Base-by-base conservation (phyloP, 495 filamentous ascomycete genomes). In the Talaromyces adpressus region DNA sequence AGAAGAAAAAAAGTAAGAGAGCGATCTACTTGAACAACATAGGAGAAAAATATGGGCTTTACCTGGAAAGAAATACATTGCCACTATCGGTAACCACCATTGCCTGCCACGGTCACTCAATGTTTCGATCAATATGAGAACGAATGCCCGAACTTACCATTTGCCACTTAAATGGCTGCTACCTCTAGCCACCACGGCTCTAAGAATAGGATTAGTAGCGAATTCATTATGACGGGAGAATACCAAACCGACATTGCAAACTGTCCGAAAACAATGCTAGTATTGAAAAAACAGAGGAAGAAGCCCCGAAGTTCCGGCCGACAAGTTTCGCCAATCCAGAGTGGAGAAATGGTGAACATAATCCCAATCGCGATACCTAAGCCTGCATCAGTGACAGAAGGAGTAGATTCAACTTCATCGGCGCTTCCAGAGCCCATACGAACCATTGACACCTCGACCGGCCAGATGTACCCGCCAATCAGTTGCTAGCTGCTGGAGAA, bases 271-370 rank as follows among this genome's bases (percentile, higher is more conserved):
- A 70, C 64, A 53, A 70, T 68, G 27, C 68, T 70, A 7, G 68
- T 66, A 58, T 70, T 70, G 61, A 70, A 70, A 62, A 70, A 68
- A 63, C 68, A 70, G 7, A 70, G 64, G 39, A 68, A 70, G 61
- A 70, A 70, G 1, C 68, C 68, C 23, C 68, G 54, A 8, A 70
- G 64, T 36, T 70, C 68, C 8, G 68, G 68, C 3, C 68, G 68
- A 60, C 68, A 68, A 4, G 68, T 70, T 61, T 70, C 68, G 11
- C 68, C 68, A 64, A 68, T 70, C 68, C 68, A 70, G 3, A 70
- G 61, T 16, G 68, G 68, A 9, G 68, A 70, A 23, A 70, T 70
- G 14, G 68, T 70, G 64, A 63, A 66, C 63, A 68, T 62, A n/a
- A 59, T 59, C 30, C 57, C 57, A 22, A 59, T 59, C 3, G 57